Evolutionary conservation across 495 filamentous ascomycete species (phyloP).

Genomic region (Bacidia rubella): DNA sequence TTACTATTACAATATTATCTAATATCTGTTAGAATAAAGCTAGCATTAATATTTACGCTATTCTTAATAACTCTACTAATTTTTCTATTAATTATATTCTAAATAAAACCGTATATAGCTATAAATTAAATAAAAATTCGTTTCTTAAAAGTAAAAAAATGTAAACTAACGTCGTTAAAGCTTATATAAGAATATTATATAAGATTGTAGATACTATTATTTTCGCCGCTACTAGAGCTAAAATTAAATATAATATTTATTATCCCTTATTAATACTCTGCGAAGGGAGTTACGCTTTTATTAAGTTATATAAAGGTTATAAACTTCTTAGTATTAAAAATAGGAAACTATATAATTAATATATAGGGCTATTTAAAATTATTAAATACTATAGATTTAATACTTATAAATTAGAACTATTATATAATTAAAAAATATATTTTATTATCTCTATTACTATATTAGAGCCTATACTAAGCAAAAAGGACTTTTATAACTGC

Average conservation of each 20-base stretch:
- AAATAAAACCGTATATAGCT: conserved; percentile 1
- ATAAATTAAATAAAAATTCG: neutral
- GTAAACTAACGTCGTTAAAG: neutral
- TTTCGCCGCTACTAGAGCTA: neutral
- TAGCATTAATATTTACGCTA: neutral
- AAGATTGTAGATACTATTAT: neutral
- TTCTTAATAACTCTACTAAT: neutral
- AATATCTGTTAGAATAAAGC: neutral
- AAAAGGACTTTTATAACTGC: neutral
- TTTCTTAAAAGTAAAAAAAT: neutral
- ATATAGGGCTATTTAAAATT: neutral
- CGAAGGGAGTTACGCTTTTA: neutral
- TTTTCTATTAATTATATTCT: neutral
- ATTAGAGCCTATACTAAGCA: neutral
- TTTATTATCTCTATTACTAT: neutral
- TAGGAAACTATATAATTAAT: neutral
- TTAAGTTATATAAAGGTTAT: neutral
- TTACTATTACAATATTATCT: neutral
- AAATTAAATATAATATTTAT: neutral
- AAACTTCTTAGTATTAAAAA: neutral
- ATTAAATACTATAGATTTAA: neutral
- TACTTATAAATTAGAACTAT: neutral
- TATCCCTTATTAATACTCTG: neutral
- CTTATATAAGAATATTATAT: neutral
- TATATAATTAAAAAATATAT: neutral